Percentiles rank a stretch among this genome's conserved stretches.
Conservation (phyloP, 2,329 filamentous ascomycete species). For the Penicillium sp. region DNA sequence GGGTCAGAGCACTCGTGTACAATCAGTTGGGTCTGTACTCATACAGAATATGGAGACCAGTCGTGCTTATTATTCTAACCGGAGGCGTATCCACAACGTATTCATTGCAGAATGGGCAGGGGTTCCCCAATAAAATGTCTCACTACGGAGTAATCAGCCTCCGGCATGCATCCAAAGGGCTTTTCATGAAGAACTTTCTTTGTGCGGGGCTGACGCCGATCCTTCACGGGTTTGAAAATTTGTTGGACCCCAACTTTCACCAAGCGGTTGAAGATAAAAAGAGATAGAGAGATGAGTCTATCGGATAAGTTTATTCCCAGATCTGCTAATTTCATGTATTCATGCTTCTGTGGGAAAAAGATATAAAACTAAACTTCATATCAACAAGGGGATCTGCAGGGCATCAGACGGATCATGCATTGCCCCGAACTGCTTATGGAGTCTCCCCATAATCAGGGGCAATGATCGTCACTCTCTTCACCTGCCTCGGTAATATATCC, state of each 20-base stretch:
- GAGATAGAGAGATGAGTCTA: not conserved
- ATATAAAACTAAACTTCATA: not conserved
- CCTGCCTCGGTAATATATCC: constrained; percentile 4
- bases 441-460: not conserved
- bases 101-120: not conserved
- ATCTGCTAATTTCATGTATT: not conserved
- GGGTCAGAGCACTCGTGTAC: not conserved
- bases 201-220: constrained; percentile 8
- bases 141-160: no score
- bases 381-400: not conserved
- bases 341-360: not conserved
- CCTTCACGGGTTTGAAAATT: not conserved
- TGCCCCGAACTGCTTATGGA: not conserved
- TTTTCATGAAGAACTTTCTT: not conserved
- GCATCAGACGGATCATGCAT: not conserved
- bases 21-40: not conserved
- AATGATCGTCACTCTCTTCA: not conserved
- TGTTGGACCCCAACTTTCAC: not conserved
- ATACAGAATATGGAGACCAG: not conserved
- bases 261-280: not conserved
- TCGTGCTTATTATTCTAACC: not conserved
- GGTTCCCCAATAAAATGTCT: not conserved
- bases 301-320: not conserved
- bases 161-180: no score
- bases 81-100: not conserved